Conservation (phyloP, 176 grass and related monocot species). For the Triticum dicoccoides region DNA sequence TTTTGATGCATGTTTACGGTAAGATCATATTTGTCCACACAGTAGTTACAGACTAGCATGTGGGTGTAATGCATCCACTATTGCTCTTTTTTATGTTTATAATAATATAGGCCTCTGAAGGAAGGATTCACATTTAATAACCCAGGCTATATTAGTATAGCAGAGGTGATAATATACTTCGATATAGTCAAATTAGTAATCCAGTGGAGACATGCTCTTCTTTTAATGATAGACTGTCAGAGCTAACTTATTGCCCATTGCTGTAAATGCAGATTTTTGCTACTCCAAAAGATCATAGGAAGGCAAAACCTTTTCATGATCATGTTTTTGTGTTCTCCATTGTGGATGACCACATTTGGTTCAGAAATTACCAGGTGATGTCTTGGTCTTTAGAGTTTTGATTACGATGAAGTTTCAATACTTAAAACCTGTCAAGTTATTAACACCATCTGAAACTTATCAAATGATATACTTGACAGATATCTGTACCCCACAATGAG, state of each 20-base stretch:
- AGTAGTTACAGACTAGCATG: background rate
- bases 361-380: constrained; percentile 92
- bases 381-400: constrained; percentile 5
- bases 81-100: background rate
- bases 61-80: background rate
- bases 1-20: background rate
- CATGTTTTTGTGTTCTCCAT: constrained; percentile 93
- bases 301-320: constrained; percentile 89
- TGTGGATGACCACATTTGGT: constrained; percentile 93
- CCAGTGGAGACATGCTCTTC: background rate
- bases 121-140: background rate
- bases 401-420: background rate
- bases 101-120: background rate
- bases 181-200: background rate
- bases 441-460: constrained; percentile 2
- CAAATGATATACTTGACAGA: constrained; percentile 39
- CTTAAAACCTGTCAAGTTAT: background rate
- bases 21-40: background rate
- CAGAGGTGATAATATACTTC: background rate
- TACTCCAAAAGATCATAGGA: constrained; percentile 84
- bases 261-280: constrained; percentile 60
- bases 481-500: constrained; percentile 88
- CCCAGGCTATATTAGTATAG: background rate
- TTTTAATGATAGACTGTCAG: constrained; percentile 2
- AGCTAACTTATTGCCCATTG: background rate